A percentile compares a stretch with the other conserved stretches of the same genome.
phyloP scores from a whole-genome alignment of 2,329 filamentous ascomycete species.

The Fusarium sp. region DNA sequence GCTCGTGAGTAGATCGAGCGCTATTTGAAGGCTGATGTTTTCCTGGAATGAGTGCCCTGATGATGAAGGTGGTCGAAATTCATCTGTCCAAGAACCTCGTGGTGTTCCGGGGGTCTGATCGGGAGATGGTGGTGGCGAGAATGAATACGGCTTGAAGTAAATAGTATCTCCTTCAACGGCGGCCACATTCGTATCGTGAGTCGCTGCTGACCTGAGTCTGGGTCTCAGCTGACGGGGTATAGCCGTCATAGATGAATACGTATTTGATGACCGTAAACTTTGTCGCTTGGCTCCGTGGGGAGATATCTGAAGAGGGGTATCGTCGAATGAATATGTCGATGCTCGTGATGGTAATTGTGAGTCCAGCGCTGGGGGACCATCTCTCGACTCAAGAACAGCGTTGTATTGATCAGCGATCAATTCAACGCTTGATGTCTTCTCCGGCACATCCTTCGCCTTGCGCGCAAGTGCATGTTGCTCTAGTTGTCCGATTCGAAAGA shows the following conservation, averaged over 20 bases:
- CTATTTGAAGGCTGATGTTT: conserved; percentile 60
- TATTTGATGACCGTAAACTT: conserved; percentile 14
- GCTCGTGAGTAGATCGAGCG: conserved; percentile 59
- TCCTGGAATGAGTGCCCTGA: conserved; percentile 39
- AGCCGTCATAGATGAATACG: conserved; percentile 38
- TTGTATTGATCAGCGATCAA: conserved; percentile 62
- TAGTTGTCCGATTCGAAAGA: conserved; percentile 60
- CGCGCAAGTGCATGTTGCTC: conserved; percentile 48
- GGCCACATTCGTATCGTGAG: conserved; percentile 58
- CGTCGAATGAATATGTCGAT: conserved; percentile 15
- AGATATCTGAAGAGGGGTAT: conserved; percentile 29
- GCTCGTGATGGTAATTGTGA: conserved; percentile 34
- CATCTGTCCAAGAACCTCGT: conserved; percentile 10
- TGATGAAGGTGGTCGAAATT: conserved; percentile 24
- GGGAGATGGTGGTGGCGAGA: conserved; percentile 50
- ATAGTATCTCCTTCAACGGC: conserved; percentile 58
- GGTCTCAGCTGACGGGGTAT: conserved; percentile 27
- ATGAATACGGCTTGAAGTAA: conserved; percentile 58
- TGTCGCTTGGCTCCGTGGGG: conserved; percentile 13
- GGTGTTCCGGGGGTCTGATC: conserved; percentile 32
- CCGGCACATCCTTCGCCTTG: conserved; percentile 35
- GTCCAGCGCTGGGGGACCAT: conserved; percentile 50
- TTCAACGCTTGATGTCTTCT: conserved; percentile 56
- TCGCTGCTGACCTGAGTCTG: conserved; percentile 48
- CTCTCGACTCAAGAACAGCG: conserved; percentile 53